A percentile compares a stretch with the other conserved stretches of the same genome.
These are phyloP conservation scores for Lasiodiplodia gonubiensis DNA, from an alignment of 2,329 filamentous ascomycete species.

Conservation along the genomic window DNA sequence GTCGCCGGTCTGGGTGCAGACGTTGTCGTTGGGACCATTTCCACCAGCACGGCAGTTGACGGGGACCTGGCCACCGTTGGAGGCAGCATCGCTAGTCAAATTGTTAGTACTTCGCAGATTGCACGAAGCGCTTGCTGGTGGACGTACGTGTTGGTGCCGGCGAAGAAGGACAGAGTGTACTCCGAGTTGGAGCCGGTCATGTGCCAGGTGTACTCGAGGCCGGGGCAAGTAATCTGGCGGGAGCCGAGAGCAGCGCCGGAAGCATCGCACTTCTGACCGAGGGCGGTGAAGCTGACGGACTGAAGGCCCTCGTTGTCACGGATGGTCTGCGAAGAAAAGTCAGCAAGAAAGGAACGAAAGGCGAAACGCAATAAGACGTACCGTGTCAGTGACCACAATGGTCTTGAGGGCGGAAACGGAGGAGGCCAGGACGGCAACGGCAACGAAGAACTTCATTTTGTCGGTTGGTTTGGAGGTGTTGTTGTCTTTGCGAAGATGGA, in stretches of 20 bases:
- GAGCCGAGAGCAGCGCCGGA: not conserved
- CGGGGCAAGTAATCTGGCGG: not conserved
- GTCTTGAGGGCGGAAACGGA: not conserved
- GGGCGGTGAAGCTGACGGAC: not conserved
- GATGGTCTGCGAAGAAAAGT: not conserved
- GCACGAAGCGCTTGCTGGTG: not conserved
- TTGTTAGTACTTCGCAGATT: not conserved
- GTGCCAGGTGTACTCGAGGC: not conserved
- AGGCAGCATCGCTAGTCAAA: not conserved
- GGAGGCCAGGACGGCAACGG: not conserved
- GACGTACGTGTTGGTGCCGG: not conserved
- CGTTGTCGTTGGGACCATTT: not conserved
- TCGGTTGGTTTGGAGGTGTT: not conserved
- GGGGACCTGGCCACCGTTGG: too few relatives aligned
- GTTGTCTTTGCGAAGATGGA: not conserved
- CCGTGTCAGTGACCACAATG: not conserved
- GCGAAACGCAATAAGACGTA: not conserved
- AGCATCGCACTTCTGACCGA: not conserved
- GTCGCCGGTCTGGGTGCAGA: not conserved
- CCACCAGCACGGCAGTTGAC: slow-evolving; percentile 13
- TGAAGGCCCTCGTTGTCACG: not conserved
- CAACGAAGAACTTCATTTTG: not conserved
- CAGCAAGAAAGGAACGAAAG: not conserved
- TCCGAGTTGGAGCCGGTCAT: not conserved
- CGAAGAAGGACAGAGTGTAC: not conserved